Conservation (phyloP, 2,329 filamentous ascomycete genomes). For the Ophiosphaerella narmari region DNA sequence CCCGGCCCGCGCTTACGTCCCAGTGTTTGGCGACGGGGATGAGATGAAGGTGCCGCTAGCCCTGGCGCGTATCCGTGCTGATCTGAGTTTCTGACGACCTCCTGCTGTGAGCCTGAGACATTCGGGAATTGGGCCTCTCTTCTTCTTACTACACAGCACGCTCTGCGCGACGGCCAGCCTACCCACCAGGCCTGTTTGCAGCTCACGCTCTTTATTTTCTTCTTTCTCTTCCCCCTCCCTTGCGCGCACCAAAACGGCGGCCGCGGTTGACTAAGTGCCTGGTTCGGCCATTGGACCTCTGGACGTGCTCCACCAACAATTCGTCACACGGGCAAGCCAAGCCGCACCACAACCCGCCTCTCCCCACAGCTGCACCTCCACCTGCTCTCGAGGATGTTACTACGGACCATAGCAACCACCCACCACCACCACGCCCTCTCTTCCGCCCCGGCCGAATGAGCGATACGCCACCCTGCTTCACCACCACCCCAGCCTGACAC, state of each 20-base stretch:
- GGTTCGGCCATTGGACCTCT: too few relatives aligned
- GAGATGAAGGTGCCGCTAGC: constrained; percentile 9
- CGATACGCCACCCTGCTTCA: constrained; percentile 12
- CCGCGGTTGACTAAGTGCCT: too few relatives aligned
- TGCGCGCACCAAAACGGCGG: too few relatives aligned
- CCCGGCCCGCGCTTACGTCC: constrained; percentile 15
- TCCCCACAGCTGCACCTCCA: background rate
- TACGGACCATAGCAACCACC: constrained; percentile 21
- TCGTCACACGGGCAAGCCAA: too few relatives aligned
- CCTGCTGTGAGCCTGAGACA: too few relatives aligned
- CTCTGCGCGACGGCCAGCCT: too few relatives aligned
- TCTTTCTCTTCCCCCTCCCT: constrained; percentile 2
- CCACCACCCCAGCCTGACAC: constrained; percentile 9
- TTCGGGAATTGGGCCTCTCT: too few relatives aligned
- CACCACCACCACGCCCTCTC: constrained; percentile 24
- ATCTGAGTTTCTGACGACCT: background rate
- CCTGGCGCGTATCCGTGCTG: constrained; percentile 3
- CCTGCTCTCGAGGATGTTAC: constrained; percentile 33
- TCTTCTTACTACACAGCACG: too few relatives aligned
- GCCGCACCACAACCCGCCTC: background rate
- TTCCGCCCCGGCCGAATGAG: constrained; percentile 37
- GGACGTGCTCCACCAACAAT: too few relatives aligned
- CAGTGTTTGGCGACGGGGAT: constrained; percentile 18
- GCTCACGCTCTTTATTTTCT: constrained; percentile 15
- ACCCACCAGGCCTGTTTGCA: constrained; percentile 3